Conservation (phyloP, 1,284 basidiomycete genomes). For the Leccinum griseonigrum region DNA sequence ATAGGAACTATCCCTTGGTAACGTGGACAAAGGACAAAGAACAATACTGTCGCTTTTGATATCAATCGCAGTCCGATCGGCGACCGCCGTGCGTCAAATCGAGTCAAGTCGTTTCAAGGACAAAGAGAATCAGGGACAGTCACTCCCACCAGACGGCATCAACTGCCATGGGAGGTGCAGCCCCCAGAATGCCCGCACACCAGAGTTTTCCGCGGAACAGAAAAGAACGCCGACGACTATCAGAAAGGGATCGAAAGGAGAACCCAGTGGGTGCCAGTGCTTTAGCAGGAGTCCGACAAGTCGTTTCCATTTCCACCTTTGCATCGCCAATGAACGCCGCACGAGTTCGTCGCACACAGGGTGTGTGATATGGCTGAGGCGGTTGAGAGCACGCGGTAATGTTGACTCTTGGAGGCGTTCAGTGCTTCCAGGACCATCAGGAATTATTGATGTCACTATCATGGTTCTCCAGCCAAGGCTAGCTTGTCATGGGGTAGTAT, state of each 20-base stretch:
- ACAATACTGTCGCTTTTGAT: background rate
- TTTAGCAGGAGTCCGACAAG: background rate
- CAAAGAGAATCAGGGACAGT: background rate
- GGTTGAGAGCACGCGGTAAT: too few species aligned
- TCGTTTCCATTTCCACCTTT: background rate
- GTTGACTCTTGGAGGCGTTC: too few species aligned
- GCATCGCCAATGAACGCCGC: too few species aligned
- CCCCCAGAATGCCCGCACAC: background rate
- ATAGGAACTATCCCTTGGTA: background rate
- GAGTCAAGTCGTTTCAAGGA: background rate
- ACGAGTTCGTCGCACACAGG: too few species aligned
- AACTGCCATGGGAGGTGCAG: background rate
- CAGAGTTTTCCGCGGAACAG: background rate
- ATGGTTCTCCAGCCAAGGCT: too few species aligned
- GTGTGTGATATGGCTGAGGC: too few species aligned
- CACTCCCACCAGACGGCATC: background rate
- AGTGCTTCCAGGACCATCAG: too few species aligned
- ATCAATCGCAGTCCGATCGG: background rate
- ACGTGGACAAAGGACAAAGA: background rate
- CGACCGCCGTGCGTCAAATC: background rate
- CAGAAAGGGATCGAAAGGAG: background rate
- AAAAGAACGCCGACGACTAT: background rate
- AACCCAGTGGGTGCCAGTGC: background rate
- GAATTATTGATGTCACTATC: too few species aligned
- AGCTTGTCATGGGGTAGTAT: background rate